Evolutionary conservation across 805 yeast genomes (phyloP), one percentile per base, ranked within the genome.

Genomic region (Metschnikowia proteae): DNA sequence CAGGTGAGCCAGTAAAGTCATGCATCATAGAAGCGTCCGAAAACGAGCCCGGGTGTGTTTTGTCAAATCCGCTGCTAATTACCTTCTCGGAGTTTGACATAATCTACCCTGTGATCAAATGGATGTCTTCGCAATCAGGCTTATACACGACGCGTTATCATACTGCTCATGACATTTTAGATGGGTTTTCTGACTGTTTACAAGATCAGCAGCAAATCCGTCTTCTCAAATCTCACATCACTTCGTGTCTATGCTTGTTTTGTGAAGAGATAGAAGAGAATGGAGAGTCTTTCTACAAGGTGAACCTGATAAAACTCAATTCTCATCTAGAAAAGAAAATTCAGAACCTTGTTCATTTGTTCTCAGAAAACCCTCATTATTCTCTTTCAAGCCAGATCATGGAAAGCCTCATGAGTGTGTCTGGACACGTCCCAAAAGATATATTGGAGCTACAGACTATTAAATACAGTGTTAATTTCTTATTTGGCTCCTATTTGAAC

Each of bases 391-490:
- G 40, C 3, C 56, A 53, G 27, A 55, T 66, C 11, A 58, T 55
- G 41, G 53, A 53, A 27, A 60, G 59, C 28, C 49, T 67, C 17
- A 45, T 65, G 57, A 36, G 49, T 44, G 46, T 52, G 57, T 40
- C 25, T 17, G 52, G 17, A 44, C 59, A 62, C 10, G 68, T 70
- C 3, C 71, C 78, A 2, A 55, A 52, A 3, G 63, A 66, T 6
- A 65, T 76, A 1, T 55, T 73, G n/a, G 51, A 60, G 3, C 57
- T 70, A 2, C 66, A 74, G 13, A 64, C 71, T 17, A 60, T 65
- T 11, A 70, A 68, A 46, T 63, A 73, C 46, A 62, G 84, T 5
- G 63, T 82, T 3, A 74, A 77, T 27, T 61, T 82, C 28, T 51
- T 83, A 5, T 73, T 80, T 45, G 66, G 60, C 3, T 73, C 79